Conservation (phyloP, 768 basidiomycete species). For the Dioszegia aurantiaca region DNA sequence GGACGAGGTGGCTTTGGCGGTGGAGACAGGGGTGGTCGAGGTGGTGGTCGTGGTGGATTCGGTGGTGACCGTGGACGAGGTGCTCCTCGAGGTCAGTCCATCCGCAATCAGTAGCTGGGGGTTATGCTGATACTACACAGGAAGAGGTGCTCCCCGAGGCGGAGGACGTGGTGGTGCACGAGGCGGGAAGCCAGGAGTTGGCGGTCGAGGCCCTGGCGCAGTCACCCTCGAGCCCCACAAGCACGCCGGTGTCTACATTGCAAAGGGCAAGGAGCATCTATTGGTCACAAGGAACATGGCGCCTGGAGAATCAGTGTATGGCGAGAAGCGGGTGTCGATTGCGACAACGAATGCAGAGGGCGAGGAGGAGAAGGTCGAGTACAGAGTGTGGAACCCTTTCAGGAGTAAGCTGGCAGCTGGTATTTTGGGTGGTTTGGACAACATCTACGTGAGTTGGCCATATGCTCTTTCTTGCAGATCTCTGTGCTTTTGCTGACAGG, state of each 20-base stretch:
- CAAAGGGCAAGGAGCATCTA: slow-evolving; percentile 89
- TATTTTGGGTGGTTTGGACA: slow-evolving; percentile 88
- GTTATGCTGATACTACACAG: neutral
- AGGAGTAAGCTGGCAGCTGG: slow-evolving; percentile 94
- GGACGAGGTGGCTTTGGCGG: slow-evolving; percentile 37
- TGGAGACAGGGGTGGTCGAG: slow-evolving; percentile 21
- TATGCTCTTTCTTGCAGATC: neutral
- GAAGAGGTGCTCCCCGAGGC: slow-evolving; percentile 55
- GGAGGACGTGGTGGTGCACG: slow-evolving; percentile 59
- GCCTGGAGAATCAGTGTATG: slow-evolving; percentile 96
- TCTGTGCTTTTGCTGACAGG: neutral
- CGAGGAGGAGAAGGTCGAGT: slow-evolving; percentile 77
- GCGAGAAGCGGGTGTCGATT: slow-evolving; percentile 92
- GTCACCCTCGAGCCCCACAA: slow-evolving; percentile 92
- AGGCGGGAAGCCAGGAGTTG: slow-evolving; percentile 61
- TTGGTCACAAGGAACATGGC: slow-evolving; percentile 97
- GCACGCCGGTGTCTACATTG: slow-evolving; percentile 92
- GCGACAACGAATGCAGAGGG: slow-evolving; percentile 57
- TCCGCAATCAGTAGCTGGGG: too few relatives aligned
- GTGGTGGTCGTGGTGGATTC: slow-evolving; percentile 28
- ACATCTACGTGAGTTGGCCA: slow-evolving; percentile 68
- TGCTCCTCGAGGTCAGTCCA: slow-evolving; percentile 26
- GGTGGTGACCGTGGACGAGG: slow-evolving; percentile 28
- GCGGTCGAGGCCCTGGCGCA: slow-evolving; percentile 67
- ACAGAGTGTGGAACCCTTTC: slow-evolving; percentile 99